phyloP scores from a whole-genome alignment of 2,329 filamentous ascomycete genomes.

The Trichophyton mentagrophytes region DNA sequence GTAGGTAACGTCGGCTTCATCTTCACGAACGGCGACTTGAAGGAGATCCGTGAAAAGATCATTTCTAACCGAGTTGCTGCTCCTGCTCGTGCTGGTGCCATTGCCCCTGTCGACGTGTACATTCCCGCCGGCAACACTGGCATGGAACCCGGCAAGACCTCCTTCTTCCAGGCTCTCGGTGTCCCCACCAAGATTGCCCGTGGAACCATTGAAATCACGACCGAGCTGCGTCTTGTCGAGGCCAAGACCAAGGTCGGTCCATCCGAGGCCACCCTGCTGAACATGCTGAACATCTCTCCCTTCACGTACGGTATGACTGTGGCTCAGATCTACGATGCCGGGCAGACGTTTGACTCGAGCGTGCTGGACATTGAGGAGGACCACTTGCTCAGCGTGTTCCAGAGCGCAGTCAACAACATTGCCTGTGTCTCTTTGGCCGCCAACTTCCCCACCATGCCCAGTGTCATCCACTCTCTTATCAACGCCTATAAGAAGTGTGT shows the following conservation, averaged over 20 bases:
- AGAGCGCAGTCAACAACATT: constrained; percentile 70
- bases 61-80: constrained; percentile 94
- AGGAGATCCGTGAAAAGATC: constrained; percentile 85
- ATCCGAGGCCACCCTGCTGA: constrained; percentile 95
- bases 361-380: constrained; percentile 92
- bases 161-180: constrained; percentile 99
- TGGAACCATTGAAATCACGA: constrained; percentile 99
- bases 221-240: constrained; percentile 96
- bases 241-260: constrained; percentile 87
- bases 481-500: constrained; percentile 90
- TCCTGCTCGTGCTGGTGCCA: constrained; percentile 91
- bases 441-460: constrained; percentile 92
- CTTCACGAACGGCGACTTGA: constrained; percentile 97
- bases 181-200: constrained; percentile 99
- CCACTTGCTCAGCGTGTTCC: constrained; percentile 77
- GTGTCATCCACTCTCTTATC: constrained; percentile 89
- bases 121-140: constrained; percentile 97
- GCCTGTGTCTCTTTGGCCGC: constrained; percentile 80
- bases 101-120: constrained; percentile 88
- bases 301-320: constrained; percentile 99
- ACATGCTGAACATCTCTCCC: constrained; percentile 99
- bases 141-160: constrained; percentile 99
- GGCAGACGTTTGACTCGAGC: constrained; percentile 73
- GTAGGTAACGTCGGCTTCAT: constrained; percentile 91
- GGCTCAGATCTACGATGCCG: constrained; percentile 91